Evolutionary conservation across 768 basidiomycete species (phyloP).

Genomic region (Calocera cornea): DNA sequence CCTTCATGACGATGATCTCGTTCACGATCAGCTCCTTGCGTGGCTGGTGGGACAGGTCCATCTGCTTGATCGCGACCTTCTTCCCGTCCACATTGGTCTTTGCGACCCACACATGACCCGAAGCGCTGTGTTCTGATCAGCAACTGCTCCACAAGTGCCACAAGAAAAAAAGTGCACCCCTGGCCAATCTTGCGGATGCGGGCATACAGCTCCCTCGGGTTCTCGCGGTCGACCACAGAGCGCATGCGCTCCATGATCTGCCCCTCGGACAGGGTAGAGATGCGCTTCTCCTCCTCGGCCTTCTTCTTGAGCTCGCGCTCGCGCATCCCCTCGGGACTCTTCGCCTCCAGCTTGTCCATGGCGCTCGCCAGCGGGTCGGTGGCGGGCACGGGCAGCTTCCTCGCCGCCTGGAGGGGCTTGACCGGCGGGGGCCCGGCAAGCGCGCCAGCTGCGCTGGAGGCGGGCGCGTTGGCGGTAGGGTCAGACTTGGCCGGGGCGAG

Average conservation of each 20-base stretch:
- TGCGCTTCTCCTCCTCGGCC: slow-evolving; percentile 56
- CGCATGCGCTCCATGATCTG: slow-evolving; percentile 98
- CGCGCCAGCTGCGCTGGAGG: slow-evolving; percentile 40
- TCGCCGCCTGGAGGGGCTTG: slow-evolving; percentile 60
- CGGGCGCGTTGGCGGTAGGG: slow-evolving; percentile 33
- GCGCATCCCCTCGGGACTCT: background rate
- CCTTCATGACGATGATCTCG: slow-evolving; percentile 98
- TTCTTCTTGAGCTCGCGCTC: slow-evolving; percentile 37
- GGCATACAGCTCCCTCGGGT: slow-evolving; percentile 79
- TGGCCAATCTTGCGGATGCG: slow-evolving; percentile 99
- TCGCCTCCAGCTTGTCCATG: slow-evolving; percentile 39
- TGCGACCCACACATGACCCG: slow-evolving; percentile 95
- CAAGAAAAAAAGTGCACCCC: slow-evolving; percentile 41
- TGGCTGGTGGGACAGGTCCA: slow-evolving; percentile 90
- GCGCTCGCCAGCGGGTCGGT: slow-evolving; percentile 47
- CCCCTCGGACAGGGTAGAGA: slow-evolving; percentile 90
- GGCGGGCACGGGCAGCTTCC: slow-evolving; percentile 36
- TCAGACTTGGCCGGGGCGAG: slow-evolving; percentile 33
- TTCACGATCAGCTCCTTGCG: slow-evolving; percentile 96
- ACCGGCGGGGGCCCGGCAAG: slow-evolving; percentile 46
- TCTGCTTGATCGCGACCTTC: slow-evolving; percentile 96
- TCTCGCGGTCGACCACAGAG: slow-evolving; percentile 71
- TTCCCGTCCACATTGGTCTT: slow-evolving; percentile 71
- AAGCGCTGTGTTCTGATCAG: slow-evolving; percentile 45
- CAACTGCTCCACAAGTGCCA: slow-evolving; percentile 11